These are phyloP conservation scores for Poronia punctata DNA, from an alignment of 495 filamentous ascomycete genomes.

Conservation along the genomic window DNA sequence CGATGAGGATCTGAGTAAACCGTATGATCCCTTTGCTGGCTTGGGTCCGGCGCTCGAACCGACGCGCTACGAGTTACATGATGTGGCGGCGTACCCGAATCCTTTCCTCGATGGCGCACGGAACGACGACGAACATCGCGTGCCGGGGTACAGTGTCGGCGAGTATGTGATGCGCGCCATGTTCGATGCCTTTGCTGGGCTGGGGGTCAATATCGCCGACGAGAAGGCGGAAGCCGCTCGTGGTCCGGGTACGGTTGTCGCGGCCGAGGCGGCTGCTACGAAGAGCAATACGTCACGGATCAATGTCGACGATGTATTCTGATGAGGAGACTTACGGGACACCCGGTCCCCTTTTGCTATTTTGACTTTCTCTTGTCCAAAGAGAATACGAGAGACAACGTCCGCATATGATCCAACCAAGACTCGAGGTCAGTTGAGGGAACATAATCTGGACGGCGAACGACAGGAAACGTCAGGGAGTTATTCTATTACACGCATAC, in stretches of 20 bases:
- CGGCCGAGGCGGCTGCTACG: constrained; percentile 28
- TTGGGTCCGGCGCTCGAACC: constrained; percentile 59
- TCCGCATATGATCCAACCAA: no score
- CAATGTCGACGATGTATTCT: constrained; percentile 40
- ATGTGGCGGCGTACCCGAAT: constrained; percentile 49
- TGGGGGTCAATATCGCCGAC: constrained; percentile 75
- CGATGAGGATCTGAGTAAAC: constrained; percentile 34
- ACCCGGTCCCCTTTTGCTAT: no score
- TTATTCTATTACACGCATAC: no score
- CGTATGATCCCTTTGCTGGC: constrained; percentile 87
- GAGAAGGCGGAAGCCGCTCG: constrained; percentile 47
- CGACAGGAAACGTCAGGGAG: no score
- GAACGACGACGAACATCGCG: constrained; percentile 52
- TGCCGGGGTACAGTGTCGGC: constrained; percentile 72
- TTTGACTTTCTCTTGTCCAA: background rate
- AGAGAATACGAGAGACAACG: no score
- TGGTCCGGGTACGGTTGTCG: constrained; percentile 27
- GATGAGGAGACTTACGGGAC: constrained; percentile 1
- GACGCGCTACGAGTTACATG: constrained; percentile 59
- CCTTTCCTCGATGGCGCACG: constrained; percentile 56
- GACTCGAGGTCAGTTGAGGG: no score
- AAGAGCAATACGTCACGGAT: constrained; percentile 23
- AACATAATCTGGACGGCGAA: no score
- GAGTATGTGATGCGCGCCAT: constrained; percentile 77
- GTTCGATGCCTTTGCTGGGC: constrained; percentile 82